A percentile compares a stretch with the other conserved stretches of the same genome.
Conservation (phyloP, 768 basidiomycete species). For the Holtermanniella nyarrowii region DNA sequence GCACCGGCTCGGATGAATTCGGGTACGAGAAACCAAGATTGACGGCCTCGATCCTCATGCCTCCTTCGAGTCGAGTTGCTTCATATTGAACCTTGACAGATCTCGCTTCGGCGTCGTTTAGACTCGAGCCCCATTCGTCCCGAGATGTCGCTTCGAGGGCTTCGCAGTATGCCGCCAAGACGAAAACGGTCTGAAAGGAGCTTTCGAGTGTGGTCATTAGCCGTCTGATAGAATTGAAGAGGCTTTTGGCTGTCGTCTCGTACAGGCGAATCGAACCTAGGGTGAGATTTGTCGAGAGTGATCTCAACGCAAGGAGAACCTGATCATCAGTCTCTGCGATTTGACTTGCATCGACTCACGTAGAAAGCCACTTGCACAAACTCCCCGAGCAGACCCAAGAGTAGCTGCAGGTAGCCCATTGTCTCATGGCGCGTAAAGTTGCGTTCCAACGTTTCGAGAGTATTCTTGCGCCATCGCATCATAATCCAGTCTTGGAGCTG, state of each 20-base stretch:
- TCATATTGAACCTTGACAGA: slow-evolving; percentile 11
- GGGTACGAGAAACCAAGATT: slow-evolving; percentile 70
- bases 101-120: neutral
- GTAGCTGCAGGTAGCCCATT: slow-evolving; percentile 3
- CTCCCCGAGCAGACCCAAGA: slow-evolving; percentile 9
- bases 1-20: slow-evolving; percentile 55
- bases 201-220: slow-evolving; percentile 56
- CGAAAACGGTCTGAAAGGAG: slow-evolving; percentile 76
- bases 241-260: slow-evolving; percentile 62
- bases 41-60: slow-evolving; percentile 61
- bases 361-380: slow-evolving; percentile 16
- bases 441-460: slow-evolving; percentile 46
- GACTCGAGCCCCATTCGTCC: slow-evolving; percentile 1
- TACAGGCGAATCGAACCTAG: slow-evolving; percentile 74
- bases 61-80: slow-evolving; percentile 36
- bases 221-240: slow-evolving; percentile 57
- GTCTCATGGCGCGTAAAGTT: slow-evolving; percentile 1
- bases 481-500: slow-evolving; percentile 78
- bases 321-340: slow-evolving; percentile 32
- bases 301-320: slow-evolving; percentile 64
- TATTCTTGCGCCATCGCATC: slow-evolving; percentile 60
- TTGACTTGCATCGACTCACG: slow-evolving; percentile 7
- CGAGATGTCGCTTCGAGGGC: slow-evolving; percentile 50
- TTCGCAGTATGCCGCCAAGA: slow-evolving; percentile 76
- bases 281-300: slow-evolving; percentile 62